phyloP scores from a whole-genome alignment of 208 protist species.

The Acanthamoeba royreba region DNA sequence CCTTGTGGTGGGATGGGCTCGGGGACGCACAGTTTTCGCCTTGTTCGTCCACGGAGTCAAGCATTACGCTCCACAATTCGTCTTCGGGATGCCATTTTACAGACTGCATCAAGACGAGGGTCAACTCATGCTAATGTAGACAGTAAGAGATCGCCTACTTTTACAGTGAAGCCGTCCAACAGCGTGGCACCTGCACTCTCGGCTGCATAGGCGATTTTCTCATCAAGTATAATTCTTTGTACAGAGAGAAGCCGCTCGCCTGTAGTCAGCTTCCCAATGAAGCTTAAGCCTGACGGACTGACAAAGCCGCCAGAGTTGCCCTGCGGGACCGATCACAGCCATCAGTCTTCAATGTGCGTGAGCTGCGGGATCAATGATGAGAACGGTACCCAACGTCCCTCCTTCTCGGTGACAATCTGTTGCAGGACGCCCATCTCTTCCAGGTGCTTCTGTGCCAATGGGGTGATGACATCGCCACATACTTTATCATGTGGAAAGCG shows the following conservation, averaged over 20 bases:
- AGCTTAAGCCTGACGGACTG: conserved; percentile 26
- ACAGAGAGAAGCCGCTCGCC: conserved; percentile 37
- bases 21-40: conserved; percentile 2
- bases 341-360: background rate
- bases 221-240: conserved; percentile 44
- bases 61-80: background rate
- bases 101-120: background rate
- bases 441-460: conserved; percentile 2
- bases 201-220: conserved; percentile 36
- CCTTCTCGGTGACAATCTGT: conserved; percentile 26
- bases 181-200: conserved; percentile 37
- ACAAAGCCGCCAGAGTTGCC: conserved; percentile 31
- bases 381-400: conserved; percentile 18
- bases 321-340: background rate
- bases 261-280: conserved; percentile 45
- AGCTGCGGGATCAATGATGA: background rate
- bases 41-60: background rate
- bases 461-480: conserved; percentile 31
- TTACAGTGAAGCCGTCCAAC: conserved; percentile 21
- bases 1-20: too few species aligned
- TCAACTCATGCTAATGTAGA: background rate
- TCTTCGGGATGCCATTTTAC: background rate
- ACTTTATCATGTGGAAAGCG: conserved; percentile 47
- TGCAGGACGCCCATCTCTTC: conserved; percentile 44
- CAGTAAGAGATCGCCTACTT: too few species aligned